Conservation (phyloP, 768 basidiomycete species). For the Cystoderma amianthinum region DNA sequence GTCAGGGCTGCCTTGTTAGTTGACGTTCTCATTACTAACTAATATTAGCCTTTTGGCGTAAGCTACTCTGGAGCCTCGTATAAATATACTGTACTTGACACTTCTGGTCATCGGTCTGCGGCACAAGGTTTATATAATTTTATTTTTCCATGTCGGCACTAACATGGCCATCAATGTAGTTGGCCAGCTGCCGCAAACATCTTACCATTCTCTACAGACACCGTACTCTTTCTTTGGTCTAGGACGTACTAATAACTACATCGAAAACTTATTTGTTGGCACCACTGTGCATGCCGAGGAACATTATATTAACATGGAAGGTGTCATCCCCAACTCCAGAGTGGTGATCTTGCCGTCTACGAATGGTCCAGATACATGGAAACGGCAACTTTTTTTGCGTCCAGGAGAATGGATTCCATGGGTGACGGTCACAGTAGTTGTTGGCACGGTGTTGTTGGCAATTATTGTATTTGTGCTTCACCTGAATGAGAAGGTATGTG, state of each 20-base stretch:
- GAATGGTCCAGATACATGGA: constrained; percentile 62
- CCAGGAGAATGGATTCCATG: constrained; percentile 98
- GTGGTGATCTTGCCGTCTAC: constrained; percentile 86
- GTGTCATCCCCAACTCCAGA: constrained; percentile 95
- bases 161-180: too few species aligned
- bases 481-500: constrained; percentile 83
- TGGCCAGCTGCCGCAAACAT: constrained; percentile 87
- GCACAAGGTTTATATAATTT: constrained; percentile 71
- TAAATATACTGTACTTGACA: constrained; percentile 95
- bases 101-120: constrained; percentile 79
- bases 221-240: constrained; percentile 97
- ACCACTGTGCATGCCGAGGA: constrained; percentile 66
- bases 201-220: constrained; percentile 83
- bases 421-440: constrained; percentile 87
- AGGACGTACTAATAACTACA: constrained; percentile 97
- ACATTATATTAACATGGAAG: constrained; percentile 91
- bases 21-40: constrained; percentile 2
- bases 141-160: too few species aligned
- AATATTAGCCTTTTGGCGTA: constrained; percentile 78
- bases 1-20: constrained; percentile 35
- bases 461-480: constrained; percentile 83
- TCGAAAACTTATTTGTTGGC: constrained; percentile 97
- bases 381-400: constrained; percentile 80
- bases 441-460: constrained; percentile 65
- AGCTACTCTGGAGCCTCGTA: constrained; percentile 93